These are phyloP conservation scores for Platanthera zijinensis DNA, from an alignment of 106 monocot genomes.

Conservation along the genomic window DNA sequence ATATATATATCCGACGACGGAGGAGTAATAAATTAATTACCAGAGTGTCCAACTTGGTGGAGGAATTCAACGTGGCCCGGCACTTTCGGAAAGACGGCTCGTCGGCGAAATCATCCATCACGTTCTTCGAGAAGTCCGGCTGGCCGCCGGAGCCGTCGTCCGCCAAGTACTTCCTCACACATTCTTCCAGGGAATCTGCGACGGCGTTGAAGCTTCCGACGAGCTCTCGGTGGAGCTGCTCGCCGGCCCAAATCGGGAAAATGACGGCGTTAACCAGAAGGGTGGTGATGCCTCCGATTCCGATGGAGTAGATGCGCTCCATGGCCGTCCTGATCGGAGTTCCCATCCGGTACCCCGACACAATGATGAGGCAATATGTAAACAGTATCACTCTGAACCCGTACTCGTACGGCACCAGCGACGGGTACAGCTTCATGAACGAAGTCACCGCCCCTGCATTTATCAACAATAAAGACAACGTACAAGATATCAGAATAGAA, in stretches of 20 bases:
- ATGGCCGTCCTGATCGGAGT: conserved; percentile 44
- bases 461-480: no score
- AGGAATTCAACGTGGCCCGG: conserved; percentile 35
- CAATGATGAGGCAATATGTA: conserved; percentile 70
- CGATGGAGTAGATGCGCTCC: conserved; percentile 59
- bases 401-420: conserved; percentile 61
- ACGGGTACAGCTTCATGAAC: conserved; percentile 76
- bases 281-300: conserved; percentile 56
- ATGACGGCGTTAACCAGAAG: conserved; percentile 59
- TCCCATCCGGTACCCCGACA: conserved; percentile 64
- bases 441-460: conserved; percentile 55
- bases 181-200: conserved; percentile 70
- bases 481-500: no score
- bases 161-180: conserved; percentile 65
- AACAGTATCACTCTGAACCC: conserved; percentile 68
- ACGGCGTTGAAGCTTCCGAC: conserved; percentile 42
- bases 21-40: conserved; percentile 11
- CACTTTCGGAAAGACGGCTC: conserved; percentile 72
- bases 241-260: conserved; percentile 74
- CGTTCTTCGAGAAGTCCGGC: conserved; percentile 50
- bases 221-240: conserved; percentile 70
- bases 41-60: conserved; percentile 56
- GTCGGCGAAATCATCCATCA: conserved; percentile 56
- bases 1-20: no score
- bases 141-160: conserved; percentile 52